Evolutionary conservation across 1,139 yeast genomes (phyloP), one percentile per base, ranked within the genome.

Genomic region (Pichia sp.): DNA sequence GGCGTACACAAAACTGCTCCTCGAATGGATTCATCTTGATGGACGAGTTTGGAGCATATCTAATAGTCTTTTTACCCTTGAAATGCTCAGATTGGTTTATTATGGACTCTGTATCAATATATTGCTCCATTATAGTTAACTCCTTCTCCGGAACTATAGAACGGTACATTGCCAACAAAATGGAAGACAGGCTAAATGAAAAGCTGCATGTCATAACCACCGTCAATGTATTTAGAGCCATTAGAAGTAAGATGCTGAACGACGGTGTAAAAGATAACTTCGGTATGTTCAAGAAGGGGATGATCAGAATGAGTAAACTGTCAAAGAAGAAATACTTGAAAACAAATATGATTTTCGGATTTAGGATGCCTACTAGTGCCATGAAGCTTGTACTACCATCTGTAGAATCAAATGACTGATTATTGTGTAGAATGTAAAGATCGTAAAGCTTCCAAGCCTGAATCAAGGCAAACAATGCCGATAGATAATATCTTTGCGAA

Each of bases 1-100:
- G 45, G 32, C 75, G 75, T 32, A 86, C 55, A 58, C 97, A 88
- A 41, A 68, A 69, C 12, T 74, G 69, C 27, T 71, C 73, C 31
- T 69, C 73, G 47, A 77, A 74, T 2, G 96, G 96, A 47, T 88
- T 86, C 53, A 93, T 64, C 49, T 69, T 66, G 3, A 94, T 96
- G 0, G 94, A 80, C 29, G 94, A 83, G 55, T 91, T 97, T 0
- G 98, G 98, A 29, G 93, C 64, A 47, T 84, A 84, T 49, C 88
- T 83, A 47, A 91, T 81, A 3, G 91, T 83, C 52, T 84, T 83
- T 39, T 75, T 76, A 33, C 97, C 98, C 49, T 75, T 79, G 53
- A 91, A 82, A 55, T 87, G 94, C 3, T 79, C 63, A 23, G 84
- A 72, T 38, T 79, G 68, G 48, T 85, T 84, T 17, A 72, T 52